Evolutionary conservation across 2,329 filamentous ascomycete species (phyloP).

Genomic region (Neoarthrinium moseri): DNA sequence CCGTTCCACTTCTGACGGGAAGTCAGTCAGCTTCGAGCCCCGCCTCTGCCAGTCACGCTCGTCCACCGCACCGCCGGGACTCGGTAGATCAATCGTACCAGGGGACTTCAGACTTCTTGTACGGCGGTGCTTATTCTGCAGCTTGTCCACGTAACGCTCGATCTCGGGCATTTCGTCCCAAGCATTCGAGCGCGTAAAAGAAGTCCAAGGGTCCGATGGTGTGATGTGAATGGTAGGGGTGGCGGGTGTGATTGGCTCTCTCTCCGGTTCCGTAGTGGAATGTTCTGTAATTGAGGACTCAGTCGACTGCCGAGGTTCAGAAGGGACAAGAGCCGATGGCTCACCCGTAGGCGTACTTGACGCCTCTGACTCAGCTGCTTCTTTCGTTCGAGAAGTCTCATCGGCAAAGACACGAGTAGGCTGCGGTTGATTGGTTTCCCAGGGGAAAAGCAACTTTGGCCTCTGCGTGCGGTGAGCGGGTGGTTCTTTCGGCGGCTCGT

Average conservation of each 20-base stretch:
- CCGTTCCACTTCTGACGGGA: slow-evolving; percentile 77
- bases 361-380: slow-evolving; percentile 4
- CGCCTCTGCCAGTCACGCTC: slow-evolving; percentile 25
- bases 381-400: slow-evolving; percentile 36
- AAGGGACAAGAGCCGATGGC: slow-evolving; percentile 15
- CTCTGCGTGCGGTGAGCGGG: slow-evolving; percentile 53
- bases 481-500: slow-evolving; percentile 69
- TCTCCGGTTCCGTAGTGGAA: slow-evolving; percentile 33
- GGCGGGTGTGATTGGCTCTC: slow-evolving; percentile 44
- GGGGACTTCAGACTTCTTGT: slow-evolving; percentile 29
- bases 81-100: slow-evolving; percentile 21
- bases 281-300: slow-evolving; percentile 35
- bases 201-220: slow-evolving; percentile 65
- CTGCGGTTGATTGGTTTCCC: slow-evolving; percentile 70
- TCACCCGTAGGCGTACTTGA: slow-evolving; percentile 16
- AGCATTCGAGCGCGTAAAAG: slow-evolving; percentile 76
- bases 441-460: slow-evolving; percentile 79
- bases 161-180: slow-evolving; percentile 95
- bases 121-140: slow-evolving; percentile 64
- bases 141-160: slow-evolving; percentile 76
- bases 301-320: slow-evolving; percentile 21
- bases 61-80: slow-evolving; percentile 31
- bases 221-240: slow-evolving; percentile 47
- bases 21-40: slow-evolving; percentile 76
- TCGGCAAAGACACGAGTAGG: slow-evolving; percentile 66